Base-by-base conservation (phyloP, 495 filamentous ascomycete species). In the Xylaria castorea region DNA sequence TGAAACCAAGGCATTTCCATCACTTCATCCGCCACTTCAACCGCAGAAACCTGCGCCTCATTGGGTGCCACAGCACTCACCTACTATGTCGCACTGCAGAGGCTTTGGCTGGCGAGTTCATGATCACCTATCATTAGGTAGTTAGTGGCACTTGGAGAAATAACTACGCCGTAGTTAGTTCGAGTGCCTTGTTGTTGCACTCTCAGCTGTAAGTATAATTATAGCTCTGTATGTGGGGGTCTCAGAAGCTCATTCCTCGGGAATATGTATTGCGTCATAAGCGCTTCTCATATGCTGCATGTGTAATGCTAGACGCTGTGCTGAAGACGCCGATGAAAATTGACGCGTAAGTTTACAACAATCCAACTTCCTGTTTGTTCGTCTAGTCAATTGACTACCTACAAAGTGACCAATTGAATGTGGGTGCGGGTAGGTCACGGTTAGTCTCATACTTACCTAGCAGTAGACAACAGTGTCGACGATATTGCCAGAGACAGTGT, bases 1-100 rank as follows among this genome's bases (percentile, higher is more conserved):
- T 57, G 53, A 57, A 57, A 57, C 53, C 51, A 25, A 55, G 22
- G 22, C 46, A 48, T 48, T 48, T 48, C 46, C 48, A 51, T 51
- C 25, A 51, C 25, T 57, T 57, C 27, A 27, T 32, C 53, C 27
- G 25, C 53, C 53, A 57, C 27, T 25, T 32, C 53, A n/a, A n/a
- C n/a, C n/a, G 30, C 53, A 32, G 22, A 14, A 22, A 16, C 53
- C 25, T 27, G 9, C 22, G 50, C 50, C 50, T 9, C n/a, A 25
- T n/a, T 8, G 11, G n/a, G 22, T 25, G 22, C 50, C 46, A 5
- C 46, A 50, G 16, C n/a, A 25, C 8, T 3, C 7, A 7, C 48
- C 7, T 22, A 46, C 5, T 7, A 18, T 48, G 16, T 20, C 18
- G 20, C 44, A 27, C 20, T 53, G 11, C 48, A 51, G 48, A 51